A percentile compares a stretch with the other conserved stretches of the same genome.
These are phyloP conservation scores for Alternaria conjuncta DNA, from an alignment of 2,329 filamentous ascomycete species.

Conservation along the genomic window DNA sequence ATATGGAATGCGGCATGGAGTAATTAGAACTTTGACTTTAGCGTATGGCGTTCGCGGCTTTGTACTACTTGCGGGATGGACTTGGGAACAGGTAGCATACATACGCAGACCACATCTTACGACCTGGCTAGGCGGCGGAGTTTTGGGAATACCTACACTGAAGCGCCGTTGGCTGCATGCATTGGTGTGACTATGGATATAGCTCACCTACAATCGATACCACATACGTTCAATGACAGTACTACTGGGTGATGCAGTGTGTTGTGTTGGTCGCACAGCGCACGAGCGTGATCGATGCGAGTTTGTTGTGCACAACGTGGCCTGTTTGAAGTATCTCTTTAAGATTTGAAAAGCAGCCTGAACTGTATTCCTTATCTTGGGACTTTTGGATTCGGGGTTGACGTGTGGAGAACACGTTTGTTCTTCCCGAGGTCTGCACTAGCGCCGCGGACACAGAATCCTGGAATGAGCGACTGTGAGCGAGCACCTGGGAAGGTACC, in stretches of 20 bases:
- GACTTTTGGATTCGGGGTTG: not conserved
- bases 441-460: not conserved
- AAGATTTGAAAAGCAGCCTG: too few relatives aligned
- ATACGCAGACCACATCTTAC: constrained; percentile 15
- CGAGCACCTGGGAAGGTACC: not conserved
- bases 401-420: not conserved
- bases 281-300: not conserved
- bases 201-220: constrained; percentile 22
- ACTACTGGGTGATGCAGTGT: not conserved
- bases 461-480: not conserved
- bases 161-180: constrained; percentile 22
- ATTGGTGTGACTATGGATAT: constrained; percentile 22
- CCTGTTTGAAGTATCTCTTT: not conserved
- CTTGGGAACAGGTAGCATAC: constrained; percentile 22
- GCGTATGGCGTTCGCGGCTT: constrained; percentile 31
- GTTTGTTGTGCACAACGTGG: not conserved
- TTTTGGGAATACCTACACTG: constrained; percentile 18
- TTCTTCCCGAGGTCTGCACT: not conserved
- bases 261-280: not conserved
- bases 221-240: constrained; percentile 19
- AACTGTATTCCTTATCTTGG: not conserved
- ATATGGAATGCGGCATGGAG: constrained; percentile 72
- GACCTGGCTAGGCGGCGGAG: constrained; percentile 25
- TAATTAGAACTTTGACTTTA: constrained; percentile 43
- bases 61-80: constrained; percentile 26